Conservation (phyloP, 352 stramenopile species). For the Pythium dissimile region DNA sequence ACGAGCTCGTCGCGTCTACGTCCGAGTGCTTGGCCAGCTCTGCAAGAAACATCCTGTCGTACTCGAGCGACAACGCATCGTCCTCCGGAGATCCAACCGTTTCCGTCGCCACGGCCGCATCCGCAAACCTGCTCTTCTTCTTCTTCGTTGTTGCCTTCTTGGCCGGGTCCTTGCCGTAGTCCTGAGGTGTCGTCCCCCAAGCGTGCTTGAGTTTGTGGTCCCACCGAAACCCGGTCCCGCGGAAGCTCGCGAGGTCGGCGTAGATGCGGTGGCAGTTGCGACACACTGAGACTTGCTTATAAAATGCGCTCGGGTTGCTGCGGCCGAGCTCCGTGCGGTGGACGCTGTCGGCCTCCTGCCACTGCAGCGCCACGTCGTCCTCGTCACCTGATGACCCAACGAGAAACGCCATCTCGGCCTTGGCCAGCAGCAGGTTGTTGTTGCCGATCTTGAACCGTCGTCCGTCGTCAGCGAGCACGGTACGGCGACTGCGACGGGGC, state of each 20-base stretch:
- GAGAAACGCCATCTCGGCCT: slow-evolving; percentile 56
- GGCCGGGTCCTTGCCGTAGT: not conserved
- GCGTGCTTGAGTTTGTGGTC: slow-evolving; percentile 11
- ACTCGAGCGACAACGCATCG: slow-evolving; percentile 11
- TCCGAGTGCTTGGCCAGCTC: slow-evolving; percentile 59
- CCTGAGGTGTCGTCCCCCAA: too few relatives aligned
- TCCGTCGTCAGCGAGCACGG: slow-evolving; percentile 39
- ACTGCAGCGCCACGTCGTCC: slow-evolving; percentile 35
- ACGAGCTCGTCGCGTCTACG: not conserved
- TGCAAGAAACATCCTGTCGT: slow-evolving; percentile 50
- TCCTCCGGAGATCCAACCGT: slow-evolving; percentile 8
- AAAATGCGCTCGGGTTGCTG: slow-evolving; percentile 63
- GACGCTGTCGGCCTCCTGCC: slow-evolving; percentile 64
- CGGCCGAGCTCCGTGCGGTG: slow-evolving; percentile 61
- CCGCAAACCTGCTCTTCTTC: slow-evolving; percentile 3
- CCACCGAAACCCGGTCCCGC: slow-evolving; percentile 46
- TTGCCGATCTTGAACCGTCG: slow-evolving; percentile 70
- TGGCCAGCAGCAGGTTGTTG: slow-evolving; percentile 67
- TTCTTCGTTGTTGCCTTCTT: not conserved
- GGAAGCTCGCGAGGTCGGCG: slow-evolving; percentile 43
- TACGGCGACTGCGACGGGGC: too few relatives aligned
- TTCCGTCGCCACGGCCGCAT: not conserved
- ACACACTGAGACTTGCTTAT: slow-evolving; percentile 76
- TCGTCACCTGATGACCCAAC: slow-evolving; percentile 7
- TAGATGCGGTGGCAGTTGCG: slow-evolving; percentile 75